Evolutionary conservation across 192 early-diverging fungal species (phyloP), one percentile per base, ranked within the genome.

Genomic region (Paraglomus brasilianum): DNA sequence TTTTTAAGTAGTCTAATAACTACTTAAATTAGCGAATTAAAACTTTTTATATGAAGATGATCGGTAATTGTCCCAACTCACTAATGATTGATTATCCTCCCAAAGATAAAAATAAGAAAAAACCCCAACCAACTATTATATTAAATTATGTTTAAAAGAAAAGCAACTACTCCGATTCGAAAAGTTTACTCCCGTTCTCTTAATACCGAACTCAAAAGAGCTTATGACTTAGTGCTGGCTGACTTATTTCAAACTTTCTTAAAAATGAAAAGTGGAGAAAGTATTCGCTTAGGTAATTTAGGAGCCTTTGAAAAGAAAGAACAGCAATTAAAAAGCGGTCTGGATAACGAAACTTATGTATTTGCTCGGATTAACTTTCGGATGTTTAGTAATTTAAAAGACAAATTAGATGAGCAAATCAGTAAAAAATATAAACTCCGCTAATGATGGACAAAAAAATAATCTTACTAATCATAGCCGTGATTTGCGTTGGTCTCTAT

Each of bases 41-140:
- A n/a, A n/a, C n/a, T n/a, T n/a, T n/a, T n/a, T n/a, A n/a, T n/a
- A n/a, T n/a, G n/a, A n/a, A n/a, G n/a, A n/a, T n/a, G n/a, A n/a
- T n/a, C n/a, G n/a, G n/a, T n/a, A n/a, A n/a, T n/a, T n/a, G n/a
- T n/a, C n/a, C n/a, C n/a, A n/a, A n/a, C n/a, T n/a, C n/a, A 53
- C 22, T 53, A 22, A 53, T 53, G 14, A 21, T 53, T 6, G 22
- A 17, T 53, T 53, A 53, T 53, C 52, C 52, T 22, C 14, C 52
- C 22, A 53, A 53, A 53, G n/a, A 14, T 6, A 53, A 53, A 53
- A 53, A 19, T 53, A 53, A 53, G 22, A 53, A 53, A 53, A 53
- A 53, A 53, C 52, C 52, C 52, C 52, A 53, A 53, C 52, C 52
- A 14, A 53, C 22, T 53, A 53, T 53, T 53, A 53, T 53, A 19